Conservation (phyloP, 805 yeast genomes). For the Saturnispora silvae region DNA sequence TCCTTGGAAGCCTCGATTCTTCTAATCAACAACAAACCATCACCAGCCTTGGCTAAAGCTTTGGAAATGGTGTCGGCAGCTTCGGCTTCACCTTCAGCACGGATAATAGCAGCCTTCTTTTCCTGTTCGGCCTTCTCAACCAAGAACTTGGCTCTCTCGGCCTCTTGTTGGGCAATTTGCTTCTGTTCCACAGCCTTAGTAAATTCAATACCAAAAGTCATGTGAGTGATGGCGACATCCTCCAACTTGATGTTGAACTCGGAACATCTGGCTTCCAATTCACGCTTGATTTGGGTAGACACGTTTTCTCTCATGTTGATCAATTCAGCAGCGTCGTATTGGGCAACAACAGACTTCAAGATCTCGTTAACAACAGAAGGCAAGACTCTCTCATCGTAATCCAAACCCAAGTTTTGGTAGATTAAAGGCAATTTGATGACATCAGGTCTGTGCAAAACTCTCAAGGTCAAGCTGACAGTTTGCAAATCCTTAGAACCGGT, state of each 20-base stretch:
- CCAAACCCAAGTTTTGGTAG: constrained; percentile 85
- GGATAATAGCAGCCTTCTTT: constrained; percentile 83
- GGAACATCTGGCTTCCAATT: constrained; percentile 67
- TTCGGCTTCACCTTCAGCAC: constrained; percentile 99
- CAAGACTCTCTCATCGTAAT: constrained; percentile 92
- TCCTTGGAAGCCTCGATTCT: constrained; percentile 95
- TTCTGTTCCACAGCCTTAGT: constrained; percentile 98
- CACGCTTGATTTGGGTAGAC: constrained; percentile 78
- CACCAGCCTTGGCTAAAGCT: constrained; percentile 91
- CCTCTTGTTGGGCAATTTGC: constrained; percentile 98
- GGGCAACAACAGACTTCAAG: constrained; percentile 92
- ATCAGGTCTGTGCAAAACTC: constrained; percentile 92
- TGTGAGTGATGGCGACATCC: constrained; percentile 95
- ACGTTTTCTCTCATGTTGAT: constrained; percentile 96
- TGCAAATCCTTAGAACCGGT: constrained; percentile 97
- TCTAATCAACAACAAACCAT: constrained; percentile 86
- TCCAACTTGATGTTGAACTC: constrained; percentile 89
- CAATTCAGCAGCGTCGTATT: constrained; percentile 95
- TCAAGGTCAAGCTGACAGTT: constrained; percentile 83
- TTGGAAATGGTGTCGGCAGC: constrained; percentile 91
- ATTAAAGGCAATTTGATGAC: constrained; percentile 71
- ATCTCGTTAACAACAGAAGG: constrained; percentile 99
- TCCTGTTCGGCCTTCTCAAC: constrained; percentile 98
- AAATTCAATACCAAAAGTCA: constrained; percentile 94
- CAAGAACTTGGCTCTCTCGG: constrained; percentile 87